Base-by-base conservation (phyloP, 116 monocot genomes). In the Thalassia testudinum region DNA sequence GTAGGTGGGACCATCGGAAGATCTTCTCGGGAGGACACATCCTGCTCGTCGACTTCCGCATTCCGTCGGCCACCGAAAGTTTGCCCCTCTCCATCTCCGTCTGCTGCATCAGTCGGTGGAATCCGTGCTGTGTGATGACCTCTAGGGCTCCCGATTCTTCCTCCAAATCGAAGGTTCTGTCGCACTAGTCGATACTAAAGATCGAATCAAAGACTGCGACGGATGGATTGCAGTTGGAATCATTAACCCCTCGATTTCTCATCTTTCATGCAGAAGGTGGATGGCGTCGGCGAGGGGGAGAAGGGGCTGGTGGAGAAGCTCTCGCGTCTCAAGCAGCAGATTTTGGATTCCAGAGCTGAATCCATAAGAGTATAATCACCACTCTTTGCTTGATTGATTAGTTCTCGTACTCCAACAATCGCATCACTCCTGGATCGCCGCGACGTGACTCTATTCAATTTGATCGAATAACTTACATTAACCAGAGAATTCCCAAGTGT, bases 311-410 rank as follows among this genome's bases (percentile, higher is more conserved):
- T 62, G 21, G 55, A 27, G 43, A 71, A 60, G 21, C 43, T 92
- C 16, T 56, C 60, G 34, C 77, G 61, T 43, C 49, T 84, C 24
- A 78, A 72, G 66, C 75, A 76, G 56, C 71, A 83, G 65, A 78
- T 87, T 27, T 72, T 84, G 45, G 67, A 71, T 16, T 66, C 77
- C 25, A 65, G 93, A 59, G 42, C 67, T 26, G 42, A 62, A 40
- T 81, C 73, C 21, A 69, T 87, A 29, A 83, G 57, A 62, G 93
- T 87, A 63, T 64, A 49, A 10, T 47, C 19, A 23, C 34, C 10
- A 23, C 15, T 34, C 1, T 48, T 47, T 44, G 24, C 7, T 45
- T 5, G 1, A n/a, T 25, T 43, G 43, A 43, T 59, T 21, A n/a
- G 3, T 51, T 20, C 7, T 18, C 20, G 28, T 2, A 26, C 14